These are phyloP conservation scores for Emmonsiellopsis sp. DNA, from an alignment of 2,329 filamentous ascomycete species.

Conservation along the genomic window DNA sequence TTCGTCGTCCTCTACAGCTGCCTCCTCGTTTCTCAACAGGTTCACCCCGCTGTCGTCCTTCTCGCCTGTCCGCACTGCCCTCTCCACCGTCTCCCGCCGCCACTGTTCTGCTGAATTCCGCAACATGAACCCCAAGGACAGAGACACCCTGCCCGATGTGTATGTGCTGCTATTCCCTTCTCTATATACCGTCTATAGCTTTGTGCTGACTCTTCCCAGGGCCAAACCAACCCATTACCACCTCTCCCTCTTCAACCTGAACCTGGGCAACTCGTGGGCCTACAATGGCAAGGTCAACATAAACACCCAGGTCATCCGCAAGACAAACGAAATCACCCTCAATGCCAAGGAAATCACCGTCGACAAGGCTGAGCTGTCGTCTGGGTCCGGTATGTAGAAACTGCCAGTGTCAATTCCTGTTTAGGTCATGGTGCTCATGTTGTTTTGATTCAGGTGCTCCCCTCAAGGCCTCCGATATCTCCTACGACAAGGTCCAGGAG, in stretches of 20 bases:
- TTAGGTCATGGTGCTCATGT: neutral
- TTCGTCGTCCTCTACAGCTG: conserved; percentile 12
- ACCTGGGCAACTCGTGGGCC: conserved; percentile 61
- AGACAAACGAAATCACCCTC: conserved; percentile 68
- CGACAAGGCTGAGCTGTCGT: conserved; percentile 42
- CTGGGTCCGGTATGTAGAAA: conserved; percentile 23
- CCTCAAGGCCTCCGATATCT: conserved; percentile 54
- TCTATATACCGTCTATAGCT: conserved; percentile 1
- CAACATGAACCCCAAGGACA: conserved; percentile 35
- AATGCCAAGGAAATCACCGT: conserved; percentile 82
- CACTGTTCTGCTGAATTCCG: conserved; percentile 34
- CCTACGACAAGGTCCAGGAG: conserved; percentile 76
- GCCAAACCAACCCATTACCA: conserved; percentile 81
- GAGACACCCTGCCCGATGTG: conserved; percentile 39
- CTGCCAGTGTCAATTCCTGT: neutral
- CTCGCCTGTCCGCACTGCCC: conserved; percentile 12
- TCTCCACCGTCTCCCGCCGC: conserved; percentile 17
- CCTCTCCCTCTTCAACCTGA: conserved; percentile 70
- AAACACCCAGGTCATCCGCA: conserved; percentile 60
- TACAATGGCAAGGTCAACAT: conserved; percentile 85
- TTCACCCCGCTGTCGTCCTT: conserved; percentile 10
- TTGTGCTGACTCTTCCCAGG: conserved; percentile 26
- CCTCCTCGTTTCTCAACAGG: conserved; percentile 7
- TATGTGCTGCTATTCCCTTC: conserved; percentile 18
- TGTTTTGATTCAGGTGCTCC: neutral